These are phyloP conservation scores for Linderniella brevidens DNA, from an alignment of 257 asterid genomes.

Conservation along the genomic window DNA sequence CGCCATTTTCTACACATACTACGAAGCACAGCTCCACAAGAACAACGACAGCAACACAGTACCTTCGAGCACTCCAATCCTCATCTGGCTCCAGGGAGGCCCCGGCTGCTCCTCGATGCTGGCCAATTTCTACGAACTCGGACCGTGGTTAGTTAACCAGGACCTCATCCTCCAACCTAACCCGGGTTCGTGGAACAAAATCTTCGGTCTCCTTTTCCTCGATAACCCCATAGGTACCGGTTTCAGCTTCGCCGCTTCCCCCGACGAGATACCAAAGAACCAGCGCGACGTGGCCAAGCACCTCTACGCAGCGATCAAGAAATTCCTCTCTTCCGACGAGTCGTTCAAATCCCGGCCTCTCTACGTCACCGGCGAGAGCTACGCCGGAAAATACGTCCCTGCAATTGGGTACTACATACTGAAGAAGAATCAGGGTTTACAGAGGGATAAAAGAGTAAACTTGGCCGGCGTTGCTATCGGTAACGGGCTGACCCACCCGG, in stretches of 20 bases:
- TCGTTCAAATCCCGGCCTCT: conserved; percentile 25
- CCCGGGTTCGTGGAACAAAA: conserved; percentile 34
- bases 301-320: conserved; percentile 22
- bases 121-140: conserved; percentile 39
- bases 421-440: conserved; percentile 8
- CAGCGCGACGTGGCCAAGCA: conserved; percentile 32
- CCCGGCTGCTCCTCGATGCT: conserved; percentile 56
- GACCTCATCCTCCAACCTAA: conserved; percentile 14
- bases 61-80: conserved; percentile 23
- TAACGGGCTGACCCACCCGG: conserved; percentile 45
- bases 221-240: conserved; percentile 54
- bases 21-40: conserved; percentile 24
- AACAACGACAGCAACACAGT: conserved; percentile 10
- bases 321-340: conserved; percentile 18
- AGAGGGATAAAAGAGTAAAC: too few species aligned
- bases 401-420: conserved; percentile 30
- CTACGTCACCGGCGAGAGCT: conserved; percentile 41
- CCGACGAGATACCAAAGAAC: conserved; percentile 34
- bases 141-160: conserved; percentile 28
- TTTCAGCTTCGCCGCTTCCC: conserved; percentile 25
- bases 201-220: conserved; percentile 36
- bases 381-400: conserved; percentile 50
- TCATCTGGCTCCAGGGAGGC: conserved; percentile 57
- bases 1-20: conserved; percentile 39
- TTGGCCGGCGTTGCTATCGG: conserved; percentile 45